phyloP scores from a whole-genome alignment of 371 early-diverging fungal species.

The Cladochytrium tenue region DNA sequence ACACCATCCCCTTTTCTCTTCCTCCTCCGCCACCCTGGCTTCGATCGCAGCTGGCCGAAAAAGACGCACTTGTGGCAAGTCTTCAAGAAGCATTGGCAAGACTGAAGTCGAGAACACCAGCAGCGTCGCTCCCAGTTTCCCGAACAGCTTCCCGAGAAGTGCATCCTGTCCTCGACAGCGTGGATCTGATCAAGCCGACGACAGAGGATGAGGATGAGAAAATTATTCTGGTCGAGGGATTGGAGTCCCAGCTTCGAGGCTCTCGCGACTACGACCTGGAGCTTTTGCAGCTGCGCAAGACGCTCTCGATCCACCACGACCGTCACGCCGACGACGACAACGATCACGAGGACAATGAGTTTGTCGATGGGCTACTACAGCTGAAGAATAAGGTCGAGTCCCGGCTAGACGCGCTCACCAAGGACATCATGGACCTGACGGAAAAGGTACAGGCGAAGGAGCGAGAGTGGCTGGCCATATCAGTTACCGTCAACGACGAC shows the following conservation, averaged over 20 bases:
- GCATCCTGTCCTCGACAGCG: background rate
- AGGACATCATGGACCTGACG: background rate
- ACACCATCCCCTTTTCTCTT: too few relatives aligned
- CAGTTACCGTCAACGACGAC: background rate
- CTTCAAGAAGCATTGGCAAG: too few relatives aligned
- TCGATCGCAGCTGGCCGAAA: too few relatives aligned
- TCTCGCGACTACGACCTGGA: slow-evolving; percentile 1
- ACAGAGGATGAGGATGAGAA: background rate
- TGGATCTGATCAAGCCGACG: background rate
- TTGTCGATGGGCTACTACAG: background rate
- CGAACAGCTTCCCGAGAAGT: too few relatives aligned
- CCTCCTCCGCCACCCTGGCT: too few relatives aligned
- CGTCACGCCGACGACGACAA: background rate
- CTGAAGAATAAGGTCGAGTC: background rate
- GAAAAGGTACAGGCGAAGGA: slow-evolving; percentile 1
- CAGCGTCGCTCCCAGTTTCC: too few relatives aligned
- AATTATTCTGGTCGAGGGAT: background rate
- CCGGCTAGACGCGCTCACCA: background rate
- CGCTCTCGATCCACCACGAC: background rate
- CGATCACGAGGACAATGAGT: background rate
- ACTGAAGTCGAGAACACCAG: too few relatives aligned
- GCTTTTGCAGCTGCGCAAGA: background rate
- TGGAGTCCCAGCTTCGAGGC: background rate
- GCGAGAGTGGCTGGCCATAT: slow-evolving; percentile 5
- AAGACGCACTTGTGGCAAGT: too few relatives aligned